A percentile compares a stretch with the other conserved stretches of the same genome.
phyloP scores from a whole-genome alignment of 768 basidiomycete species.

The Lentinula edodes region DNA sequence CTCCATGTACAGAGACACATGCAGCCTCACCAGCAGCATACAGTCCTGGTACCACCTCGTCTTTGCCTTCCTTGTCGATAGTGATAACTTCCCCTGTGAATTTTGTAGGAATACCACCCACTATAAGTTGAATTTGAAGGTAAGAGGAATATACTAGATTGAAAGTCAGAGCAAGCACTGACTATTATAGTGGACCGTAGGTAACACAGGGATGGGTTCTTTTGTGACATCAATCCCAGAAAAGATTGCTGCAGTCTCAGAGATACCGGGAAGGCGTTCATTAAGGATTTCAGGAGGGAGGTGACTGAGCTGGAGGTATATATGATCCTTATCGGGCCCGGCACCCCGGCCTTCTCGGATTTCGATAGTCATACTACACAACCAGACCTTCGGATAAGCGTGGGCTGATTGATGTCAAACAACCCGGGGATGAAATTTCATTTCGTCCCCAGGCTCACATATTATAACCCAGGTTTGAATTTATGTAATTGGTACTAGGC shows the following conservation, averaged over 20 bases:
- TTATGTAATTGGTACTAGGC: no score
- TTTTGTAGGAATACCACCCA: slow-evolving; percentile 99
- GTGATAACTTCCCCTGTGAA: slow-evolving; percentile 98
- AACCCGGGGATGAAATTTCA: no score
- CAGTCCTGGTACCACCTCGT: slow-evolving; percentile 90
- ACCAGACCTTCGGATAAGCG: no score
- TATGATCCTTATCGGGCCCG: slow-evolving; percentile 96
- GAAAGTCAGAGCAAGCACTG: slow-evolving; percentile 25
- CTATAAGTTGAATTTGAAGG: slow-evolving; percentile 28
- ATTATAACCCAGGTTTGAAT: no score
- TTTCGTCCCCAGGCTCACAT: no score
- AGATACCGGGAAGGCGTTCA: slow-evolving; percentile 97
- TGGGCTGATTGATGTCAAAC: no score
- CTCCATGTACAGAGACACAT: slow-evolving; percentile 99
- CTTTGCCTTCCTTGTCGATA: slow-evolving; percentile 80
- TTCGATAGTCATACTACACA: slow-evolving; percentile 98
- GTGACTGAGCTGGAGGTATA: slow-evolving; percentile 96
- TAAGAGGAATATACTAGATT: background rate
- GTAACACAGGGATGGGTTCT: slow-evolving; percentile 97
- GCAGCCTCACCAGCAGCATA: slow-evolving; percentile 99
- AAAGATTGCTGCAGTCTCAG: slow-evolving; percentile 98
- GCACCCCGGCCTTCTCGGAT: slow-evolving; percentile 98
- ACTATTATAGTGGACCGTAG: slow-evolving; percentile 99
- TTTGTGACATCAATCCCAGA: slow-evolving; percentile 99
- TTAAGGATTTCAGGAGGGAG: slow-evolving; percentile 92